Evolutionary conservation across 2,329 filamentous ascomycete genomes (phyloP).

Genomic region (Domatiomyces catenatus): DNA sequence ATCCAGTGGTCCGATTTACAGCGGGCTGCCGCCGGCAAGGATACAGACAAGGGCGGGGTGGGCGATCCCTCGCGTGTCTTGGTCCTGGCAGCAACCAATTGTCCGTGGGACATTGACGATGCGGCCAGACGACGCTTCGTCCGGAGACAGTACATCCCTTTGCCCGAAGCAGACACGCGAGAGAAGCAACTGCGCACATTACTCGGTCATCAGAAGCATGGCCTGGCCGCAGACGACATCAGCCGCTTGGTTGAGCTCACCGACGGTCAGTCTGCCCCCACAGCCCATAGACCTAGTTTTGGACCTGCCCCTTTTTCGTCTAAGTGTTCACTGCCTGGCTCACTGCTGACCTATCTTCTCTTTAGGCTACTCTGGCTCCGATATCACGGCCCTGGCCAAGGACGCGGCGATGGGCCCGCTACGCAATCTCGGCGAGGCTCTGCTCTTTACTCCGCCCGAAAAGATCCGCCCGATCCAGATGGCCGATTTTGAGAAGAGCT

Average conservation of each 20-base stretch:
- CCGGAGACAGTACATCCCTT: slow-evolving; percentile 82
- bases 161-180: slow-evolving; percentile 73
- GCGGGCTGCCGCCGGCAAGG: slow-evolving; percentile 70
- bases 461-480: slow-evolving; percentile 78
- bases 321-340: slow-evolving; percentile 1
- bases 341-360: not conserved
- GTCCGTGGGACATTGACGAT: slow-evolving; percentile 97
- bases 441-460: slow-evolving; percentile 85
- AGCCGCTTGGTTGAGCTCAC: slow-evolving; percentile 60
- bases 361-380: slow-evolving; percentile 87
- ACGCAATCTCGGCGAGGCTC: slow-evolving; percentile 71
- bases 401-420: slow-evolving; percentile 96
- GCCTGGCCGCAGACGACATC: slow-evolving; percentile 56
- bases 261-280: slow-evolving; percentile 47
- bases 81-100: slow-evolving; percentile 85
- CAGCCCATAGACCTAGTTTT: not conserved
- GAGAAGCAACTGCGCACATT: slow-evolving; percentile 64
- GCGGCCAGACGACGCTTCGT: slow-evolving; percentile 84
- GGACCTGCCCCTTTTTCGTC: slow-evolving; percentile 4
- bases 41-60: slow-evolving; percentile 20
- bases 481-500: slow-evolving; percentile 67
- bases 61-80: slow-evolving; percentile 80
- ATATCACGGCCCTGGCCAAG: slow-evolving; percentile 92
- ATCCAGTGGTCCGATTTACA: slow-evolving; percentile 96
- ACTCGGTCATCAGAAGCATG: slow-evolving; percentile 75